phyloP scores from a whole-genome alignment of 371 early-diverging fungal species.

The Mortierella sp. region DNA sequence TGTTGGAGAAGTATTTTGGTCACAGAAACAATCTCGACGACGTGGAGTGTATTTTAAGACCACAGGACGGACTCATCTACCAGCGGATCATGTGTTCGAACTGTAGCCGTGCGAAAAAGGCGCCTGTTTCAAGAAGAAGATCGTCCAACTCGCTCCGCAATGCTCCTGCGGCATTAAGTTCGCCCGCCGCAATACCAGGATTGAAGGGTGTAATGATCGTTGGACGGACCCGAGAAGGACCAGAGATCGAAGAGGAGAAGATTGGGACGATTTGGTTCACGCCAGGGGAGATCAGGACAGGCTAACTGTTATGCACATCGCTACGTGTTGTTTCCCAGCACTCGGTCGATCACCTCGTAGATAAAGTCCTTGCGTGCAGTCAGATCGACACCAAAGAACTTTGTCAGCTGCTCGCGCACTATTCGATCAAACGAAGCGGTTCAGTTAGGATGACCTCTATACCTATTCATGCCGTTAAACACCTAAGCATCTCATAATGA shows the following conservation, averaged over 20 bases:
- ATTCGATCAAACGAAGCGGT: neutral
- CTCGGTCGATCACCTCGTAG: conserved; percentile 84
- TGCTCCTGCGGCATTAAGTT: neutral
- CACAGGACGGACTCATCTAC: conserved; percentile 27
- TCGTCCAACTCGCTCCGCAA: neutral
- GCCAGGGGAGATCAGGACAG: conserved; percentile 28
- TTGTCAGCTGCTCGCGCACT: conserved; percentile 84
- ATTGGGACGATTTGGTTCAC: conserved; percentile 23
- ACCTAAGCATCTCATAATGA: neutral
- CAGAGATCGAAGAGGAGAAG: neutral
- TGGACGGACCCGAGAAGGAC: conserved; percentile 1
- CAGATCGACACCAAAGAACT: conserved; percentile 88
- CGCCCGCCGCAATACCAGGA: conserved; percentile 4
- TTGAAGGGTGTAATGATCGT: conserved; percentile 34
- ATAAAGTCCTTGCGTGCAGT: conserved; percentile 86
- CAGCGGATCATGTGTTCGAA: conserved; percentile 20
- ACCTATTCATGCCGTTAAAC: neutral
- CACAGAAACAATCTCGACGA: conserved; percentile 8
- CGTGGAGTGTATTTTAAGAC: conserved; percentile 21
- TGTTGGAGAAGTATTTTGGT: conserved; percentile 9
- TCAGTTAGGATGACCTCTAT: neutral
- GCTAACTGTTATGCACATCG: too few species aligned
- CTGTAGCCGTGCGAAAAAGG: too few species aligned
- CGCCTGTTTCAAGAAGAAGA: neutral
- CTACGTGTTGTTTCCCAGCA: conserved; percentile 38